Base-by-base conservation (phyloP, 2,329 filamentous ascomycete genomes). In the Talaromyces sp. region DNA sequence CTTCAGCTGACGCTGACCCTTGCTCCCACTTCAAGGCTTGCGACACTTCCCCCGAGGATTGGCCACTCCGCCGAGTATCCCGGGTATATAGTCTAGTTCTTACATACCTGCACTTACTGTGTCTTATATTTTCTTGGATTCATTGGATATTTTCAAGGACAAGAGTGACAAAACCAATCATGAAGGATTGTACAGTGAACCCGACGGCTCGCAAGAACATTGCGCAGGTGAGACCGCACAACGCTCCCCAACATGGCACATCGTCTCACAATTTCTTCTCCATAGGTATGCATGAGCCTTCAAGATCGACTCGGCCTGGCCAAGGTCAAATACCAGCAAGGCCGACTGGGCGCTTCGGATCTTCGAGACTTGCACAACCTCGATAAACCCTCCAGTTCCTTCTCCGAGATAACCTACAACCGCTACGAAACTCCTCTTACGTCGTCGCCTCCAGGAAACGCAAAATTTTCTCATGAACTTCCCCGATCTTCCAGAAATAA, bases 271-370 rank as follows among this genome's bases (percentile, higher is more conserved):
- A 45, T 35, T 45, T n/a, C 37, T 68, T 67, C 35, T 27, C 27
- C 11, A 73, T 75, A 98, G 95, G 96, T 99, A 83, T 95, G 93
- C 72, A 86, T 94, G 76, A 91, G 90, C 74, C 84, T 99, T 63
- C 93, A 98, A 81, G 93, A 96, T 82, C 92, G 94, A 69, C 88
- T 99, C 67, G 94, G 95, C 66, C 87, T 98, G 69, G 95, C 95
- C 76, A 95, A 96, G 79, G 95, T 97, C 86, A 98, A 98, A 82
- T 93, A 95, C 70, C 93, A 96, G 80, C 90, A 96, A 81, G 93
- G 93, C 76, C 96, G 93, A 89, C 90, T 97, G 79, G 91, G 95
- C 17, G 76, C 91, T 90, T 68, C 87, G 96, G 73, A 91, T 93
- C 76, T 89, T 85, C 94, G 75, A 87, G 93, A 75, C 87, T 94